Percentiles rank a stretch among this genome's conserved stretches.
Evolutionary conservation across 768 basidiomycete species (phyloP).

Genomic region (Psilocybe cyanescens): DNA sequence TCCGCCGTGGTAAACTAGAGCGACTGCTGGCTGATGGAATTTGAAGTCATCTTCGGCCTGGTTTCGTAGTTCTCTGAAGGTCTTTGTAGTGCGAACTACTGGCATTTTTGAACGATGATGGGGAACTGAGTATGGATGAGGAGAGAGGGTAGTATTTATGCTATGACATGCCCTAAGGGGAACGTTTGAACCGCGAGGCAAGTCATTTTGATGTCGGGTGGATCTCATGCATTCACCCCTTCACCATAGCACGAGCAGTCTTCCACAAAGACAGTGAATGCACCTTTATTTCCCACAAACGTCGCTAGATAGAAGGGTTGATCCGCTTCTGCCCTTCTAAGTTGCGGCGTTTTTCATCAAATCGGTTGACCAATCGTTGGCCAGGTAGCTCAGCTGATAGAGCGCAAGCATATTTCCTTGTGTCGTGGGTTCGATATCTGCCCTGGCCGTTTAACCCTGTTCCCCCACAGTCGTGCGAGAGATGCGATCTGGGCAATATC

Average conservation of each 20-base stretch:
- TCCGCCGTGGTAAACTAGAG: conserved; percentile 9
- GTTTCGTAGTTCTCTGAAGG: conserved; percentile 2
- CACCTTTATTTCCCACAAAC: no score
- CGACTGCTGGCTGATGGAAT: conserved; percentile 1
- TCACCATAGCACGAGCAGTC: background rate
- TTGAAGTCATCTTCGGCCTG: conserved; percentile 3
- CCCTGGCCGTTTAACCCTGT: no score
- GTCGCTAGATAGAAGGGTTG: no score
- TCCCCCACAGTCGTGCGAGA: no score
- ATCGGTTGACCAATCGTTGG: no score
- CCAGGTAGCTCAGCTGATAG: no score
- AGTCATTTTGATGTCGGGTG: background rate
- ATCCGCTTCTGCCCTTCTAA: no score
- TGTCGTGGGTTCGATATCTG: no score
- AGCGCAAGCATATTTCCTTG: no score
- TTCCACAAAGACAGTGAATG: background rate
- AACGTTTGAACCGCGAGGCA: background rate
- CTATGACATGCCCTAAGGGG: conserved; percentile 1
- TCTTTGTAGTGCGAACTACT: conserved; percentile 2
- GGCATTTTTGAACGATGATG: conserved; percentile 2
- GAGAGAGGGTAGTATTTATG: conserved; percentile 1
- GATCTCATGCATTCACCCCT: background rate
- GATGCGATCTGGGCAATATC: no score
- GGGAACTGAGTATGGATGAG: conserved; percentile 1
- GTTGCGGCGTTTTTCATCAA: no score